phyloP scores from a whole-genome alignment of 768 basidiomycete species.

The Mycena amicta region DNA sequence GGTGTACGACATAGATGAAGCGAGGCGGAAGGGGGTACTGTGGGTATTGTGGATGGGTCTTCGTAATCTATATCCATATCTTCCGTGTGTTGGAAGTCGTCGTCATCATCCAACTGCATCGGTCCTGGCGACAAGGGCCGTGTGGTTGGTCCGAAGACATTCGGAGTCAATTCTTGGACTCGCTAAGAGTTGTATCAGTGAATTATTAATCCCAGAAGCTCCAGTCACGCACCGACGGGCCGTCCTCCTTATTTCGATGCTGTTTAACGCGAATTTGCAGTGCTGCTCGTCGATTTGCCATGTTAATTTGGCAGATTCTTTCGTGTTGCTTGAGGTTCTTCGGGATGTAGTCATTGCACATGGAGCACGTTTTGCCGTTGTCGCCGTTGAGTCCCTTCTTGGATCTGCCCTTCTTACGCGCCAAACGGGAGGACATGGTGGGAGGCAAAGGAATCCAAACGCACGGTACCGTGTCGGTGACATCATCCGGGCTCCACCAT shows the following conservation, averaged over 20 bases:
- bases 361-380: background rate
- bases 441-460: background rate
- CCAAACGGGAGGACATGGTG: background rate
- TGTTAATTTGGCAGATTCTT: constrained; percentile 1
- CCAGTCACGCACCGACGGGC: background rate
- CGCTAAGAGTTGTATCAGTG: no score
- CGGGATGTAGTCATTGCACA: constrained; percentile 6
- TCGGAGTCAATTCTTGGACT: no score
- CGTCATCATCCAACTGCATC: background rate
- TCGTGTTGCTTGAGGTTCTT: constrained; percentile 6
- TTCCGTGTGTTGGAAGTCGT: background rate
- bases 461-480: background rate
- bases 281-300: background rate
- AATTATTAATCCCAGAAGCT: no score
- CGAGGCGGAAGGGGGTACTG: constrained; percentile 3
- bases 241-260: background rate
- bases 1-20: constrained; percentile 8
- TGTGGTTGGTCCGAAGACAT: no score
- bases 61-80: background rate
- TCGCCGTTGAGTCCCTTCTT: background rate
- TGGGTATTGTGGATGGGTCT: background rate
- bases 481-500: background rate
- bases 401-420: background rate
- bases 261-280: background rate
- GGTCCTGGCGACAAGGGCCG: background rate